Conservation (phyloP, 2,329 filamentous ascomycete genomes). For the Blastomyces emzantsi region DNA sequence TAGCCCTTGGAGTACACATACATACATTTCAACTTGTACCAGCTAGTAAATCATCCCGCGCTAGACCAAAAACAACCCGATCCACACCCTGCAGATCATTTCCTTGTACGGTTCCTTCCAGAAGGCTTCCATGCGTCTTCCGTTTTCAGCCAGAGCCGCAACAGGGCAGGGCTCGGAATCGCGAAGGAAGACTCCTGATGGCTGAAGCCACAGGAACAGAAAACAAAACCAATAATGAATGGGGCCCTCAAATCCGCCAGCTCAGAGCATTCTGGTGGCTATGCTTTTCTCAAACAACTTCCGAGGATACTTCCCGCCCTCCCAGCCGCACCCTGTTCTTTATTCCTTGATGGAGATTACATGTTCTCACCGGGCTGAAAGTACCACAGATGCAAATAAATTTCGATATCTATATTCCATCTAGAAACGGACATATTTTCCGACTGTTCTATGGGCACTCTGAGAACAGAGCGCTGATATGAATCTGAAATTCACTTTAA, state of each 20-base stretch:
- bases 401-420: background rate
- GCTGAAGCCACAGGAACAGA: too few species aligned
- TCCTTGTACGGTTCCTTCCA: conserved; percentile 7
- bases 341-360: background rate
- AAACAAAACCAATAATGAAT: too few species aligned
- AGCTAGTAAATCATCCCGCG: background rate
- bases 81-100: background rate
- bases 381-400: background rate
- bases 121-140: conserved; percentile 11
- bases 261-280: background rate
- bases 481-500: too few species aligned
- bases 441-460: background rate
- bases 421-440: conserved; percentile 2
- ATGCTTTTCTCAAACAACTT: background rate
- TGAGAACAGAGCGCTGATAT: background rate
- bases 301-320: background rate
- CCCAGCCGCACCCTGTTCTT: background rate
- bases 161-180: background rate
- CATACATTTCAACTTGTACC: background rate
- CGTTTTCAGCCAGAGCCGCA: conserved; percentile 5
- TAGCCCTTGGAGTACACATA: background rate
- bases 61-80: background rate
- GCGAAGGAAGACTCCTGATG: too few species aligned
- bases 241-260: background rate
- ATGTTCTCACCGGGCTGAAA: background rate